These are phyloP conservation scores for Solanum hybrid DNA, from an alignment of 305 asterid genomes.

Conservation along the genomic window DNA sequence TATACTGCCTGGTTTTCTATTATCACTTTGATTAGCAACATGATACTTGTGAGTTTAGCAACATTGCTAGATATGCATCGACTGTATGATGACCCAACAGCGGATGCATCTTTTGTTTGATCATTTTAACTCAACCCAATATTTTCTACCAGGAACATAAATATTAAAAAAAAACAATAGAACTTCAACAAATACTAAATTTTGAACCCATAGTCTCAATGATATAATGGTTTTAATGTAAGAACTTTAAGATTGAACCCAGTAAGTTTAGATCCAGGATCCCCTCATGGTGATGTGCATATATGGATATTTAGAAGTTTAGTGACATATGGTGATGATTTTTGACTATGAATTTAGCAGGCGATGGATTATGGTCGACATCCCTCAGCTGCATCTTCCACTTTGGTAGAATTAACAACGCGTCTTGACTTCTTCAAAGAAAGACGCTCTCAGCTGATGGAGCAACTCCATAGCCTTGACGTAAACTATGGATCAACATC, in stretches of 20 bases:
- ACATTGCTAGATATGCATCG: not conserved
- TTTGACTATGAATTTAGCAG: constrained; percentile 20
- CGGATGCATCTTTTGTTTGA: not conserved
- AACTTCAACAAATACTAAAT: not conserved
- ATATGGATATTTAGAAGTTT: not conserved
- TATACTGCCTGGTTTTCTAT: not conserved
- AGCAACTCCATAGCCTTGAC: constrained; percentile 85
- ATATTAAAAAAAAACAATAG: not conserved
- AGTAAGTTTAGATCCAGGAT: not conserved
- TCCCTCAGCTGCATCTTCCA: constrained; percentile 47
- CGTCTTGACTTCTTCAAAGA: constrained; percentile 96
- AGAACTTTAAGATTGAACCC: not conserved
- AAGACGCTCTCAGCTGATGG: constrained; percentile 96
- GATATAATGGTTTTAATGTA: not conserved
- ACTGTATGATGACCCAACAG: not conserved
- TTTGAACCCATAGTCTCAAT: not conserved
- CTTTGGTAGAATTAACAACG: constrained; percentile 77
- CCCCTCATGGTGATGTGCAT: not conserved
- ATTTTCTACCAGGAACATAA: not conserved
- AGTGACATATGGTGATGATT: not conserved
- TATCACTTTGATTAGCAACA: not conserved
- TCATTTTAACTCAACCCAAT: not conserved
- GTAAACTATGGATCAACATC: constrained; percentile 54
- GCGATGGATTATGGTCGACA: constrained; percentile 46
- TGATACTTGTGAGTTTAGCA: not conserved